A percentile compares a stretch with the other conserved stretches of the same genome.
Evolutionary conservation across 306 rosid genomes (phyloP).

Genomic region (Quercus mongolica): DNA sequence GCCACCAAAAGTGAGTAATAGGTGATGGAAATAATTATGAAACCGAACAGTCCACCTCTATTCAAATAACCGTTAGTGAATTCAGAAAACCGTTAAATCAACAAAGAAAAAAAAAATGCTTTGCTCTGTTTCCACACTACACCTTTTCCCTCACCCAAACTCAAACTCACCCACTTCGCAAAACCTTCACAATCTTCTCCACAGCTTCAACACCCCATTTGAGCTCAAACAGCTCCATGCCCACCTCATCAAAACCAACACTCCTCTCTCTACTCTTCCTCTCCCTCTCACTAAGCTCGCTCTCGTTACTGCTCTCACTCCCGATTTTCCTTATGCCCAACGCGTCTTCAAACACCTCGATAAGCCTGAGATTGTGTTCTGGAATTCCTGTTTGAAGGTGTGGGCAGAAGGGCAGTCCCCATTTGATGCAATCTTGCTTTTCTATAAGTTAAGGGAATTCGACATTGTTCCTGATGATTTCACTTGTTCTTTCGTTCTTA

Average conservation of each 20-base stretch:
- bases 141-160: not conserved
- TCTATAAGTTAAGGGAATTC: conserved; percentile 29
- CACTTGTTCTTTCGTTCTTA: conserved; percentile 47
- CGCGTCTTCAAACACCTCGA: conserved; percentile 21
- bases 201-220: conserved; percentile 40
- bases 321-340: conserved; percentile 38
- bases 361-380: conserved; percentile 14
- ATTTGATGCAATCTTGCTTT: conserved; percentile 30
- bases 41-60: too few relatives aligned
- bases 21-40: too few relatives aligned
- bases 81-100: too few relatives aligned
- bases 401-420: conserved; percentile 39
- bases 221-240: conserved; percentile 63
- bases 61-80: too few relatives aligned
- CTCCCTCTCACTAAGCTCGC: conserved; percentile 46
- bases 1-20: too few relatives aligned
- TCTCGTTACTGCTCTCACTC: conserved; percentile 39
- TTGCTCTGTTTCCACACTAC: conserved; percentile 3
- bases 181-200: conserved; percentile 29
- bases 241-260: conserved; percentile 43
- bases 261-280: conserved; percentile 27
- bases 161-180: conserved; percentile 5
- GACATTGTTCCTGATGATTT: conserved; percentile 34
- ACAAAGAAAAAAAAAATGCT: not conserved
- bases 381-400: conserved; percentile 48